These are phyloP conservation scores for Blastobotrys buckinghamii DNA, from an alignment of 1,139 yeast genomes.

Conservation along the genomic window DNA sequence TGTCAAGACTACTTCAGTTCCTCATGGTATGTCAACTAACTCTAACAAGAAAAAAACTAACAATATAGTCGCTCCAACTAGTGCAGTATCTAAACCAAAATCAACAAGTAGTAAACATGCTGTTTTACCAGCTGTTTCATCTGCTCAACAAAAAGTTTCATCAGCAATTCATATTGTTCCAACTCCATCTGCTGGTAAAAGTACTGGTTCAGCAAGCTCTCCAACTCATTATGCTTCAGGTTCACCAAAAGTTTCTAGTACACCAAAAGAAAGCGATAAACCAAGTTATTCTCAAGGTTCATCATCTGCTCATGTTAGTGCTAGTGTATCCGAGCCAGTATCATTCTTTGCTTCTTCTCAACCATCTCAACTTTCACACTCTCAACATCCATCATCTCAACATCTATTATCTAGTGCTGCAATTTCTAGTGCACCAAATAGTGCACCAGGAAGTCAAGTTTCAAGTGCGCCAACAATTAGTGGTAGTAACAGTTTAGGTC, in stretches of 20 bases:
- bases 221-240: background rate
- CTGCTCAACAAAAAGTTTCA: constrained; percentile 1
- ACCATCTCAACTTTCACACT: background rate
- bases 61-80: constrained; percentile 3
- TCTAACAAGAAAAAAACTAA: constrained; percentile 1
- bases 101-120: background rate
- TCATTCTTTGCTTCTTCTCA: background rate
- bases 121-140: background rate
- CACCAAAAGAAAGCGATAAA: too few relatives aligned
- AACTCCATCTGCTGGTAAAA: background rate
- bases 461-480: background rate
- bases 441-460: background rate
- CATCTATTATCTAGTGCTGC: too few relatives aligned
- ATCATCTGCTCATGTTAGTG: background rate
- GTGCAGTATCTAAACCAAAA: background rate
- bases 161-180: background rate
- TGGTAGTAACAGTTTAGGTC: background rate
- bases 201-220: background rate
- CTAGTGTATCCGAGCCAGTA: background rate
- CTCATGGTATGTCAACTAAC: constrained; percentile 6
- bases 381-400: background rate
- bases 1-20: background rate
- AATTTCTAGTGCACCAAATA: too few relatives aligned
- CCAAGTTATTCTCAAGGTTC: background rate
- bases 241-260: too few relatives aligned